phyloP scores from a whole-genome alignment of 2,329 filamentous ascomycete genomes.

The Aureobasidium melanogenum region DNA sequence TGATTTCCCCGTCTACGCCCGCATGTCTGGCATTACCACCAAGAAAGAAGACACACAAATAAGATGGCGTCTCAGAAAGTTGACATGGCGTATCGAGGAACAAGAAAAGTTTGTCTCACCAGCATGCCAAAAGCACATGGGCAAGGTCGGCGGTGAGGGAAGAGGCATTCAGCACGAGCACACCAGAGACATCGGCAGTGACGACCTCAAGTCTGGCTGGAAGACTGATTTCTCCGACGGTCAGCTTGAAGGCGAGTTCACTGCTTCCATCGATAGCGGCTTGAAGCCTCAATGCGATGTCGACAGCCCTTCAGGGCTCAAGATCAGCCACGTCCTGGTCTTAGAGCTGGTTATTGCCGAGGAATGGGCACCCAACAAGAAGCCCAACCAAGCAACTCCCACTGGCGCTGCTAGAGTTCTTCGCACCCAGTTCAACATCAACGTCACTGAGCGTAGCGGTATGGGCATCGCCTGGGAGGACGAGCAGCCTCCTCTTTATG shows the following conservation, averaged over 20 bases:
- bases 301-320: conserved; percentile 63
- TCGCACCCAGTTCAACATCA: conserved; percentile 79
- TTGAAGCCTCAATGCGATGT: conserved; percentile 68
- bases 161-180: conserved; percentile 70
- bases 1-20: conserved; percentile 68
- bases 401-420: conserved; percentile 86
- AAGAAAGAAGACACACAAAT: conserved; percentile 59
- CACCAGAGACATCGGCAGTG: conserved; percentile 66
- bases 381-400: conserved; percentile 66
- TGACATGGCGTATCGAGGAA: conserved; percentile 91
- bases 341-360: conserved; percentile 92
- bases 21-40: conserved; percentile 76
- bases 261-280: conserved; percentile 51
- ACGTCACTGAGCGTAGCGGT: conserved; percentile 73
- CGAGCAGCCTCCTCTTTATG: conserved; percentile 86
- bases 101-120: conserved; percentile 69
- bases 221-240: conserved; percentile 66
- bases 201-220: conserved; percentile 81
- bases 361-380: conserved; percentile 65
- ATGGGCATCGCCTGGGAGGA: conserved; percentile 96
- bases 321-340: conserved; percentile 75
- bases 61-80: conserved; percentile 82
- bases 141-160: conserved; percentile 53
- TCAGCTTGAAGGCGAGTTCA: conserved; percentile 73
- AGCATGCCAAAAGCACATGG: conserved; percentile 67